Conservation (phyloP, 1,284 basidiomycete species). For the Sanghuangporus baumii region DNA sequence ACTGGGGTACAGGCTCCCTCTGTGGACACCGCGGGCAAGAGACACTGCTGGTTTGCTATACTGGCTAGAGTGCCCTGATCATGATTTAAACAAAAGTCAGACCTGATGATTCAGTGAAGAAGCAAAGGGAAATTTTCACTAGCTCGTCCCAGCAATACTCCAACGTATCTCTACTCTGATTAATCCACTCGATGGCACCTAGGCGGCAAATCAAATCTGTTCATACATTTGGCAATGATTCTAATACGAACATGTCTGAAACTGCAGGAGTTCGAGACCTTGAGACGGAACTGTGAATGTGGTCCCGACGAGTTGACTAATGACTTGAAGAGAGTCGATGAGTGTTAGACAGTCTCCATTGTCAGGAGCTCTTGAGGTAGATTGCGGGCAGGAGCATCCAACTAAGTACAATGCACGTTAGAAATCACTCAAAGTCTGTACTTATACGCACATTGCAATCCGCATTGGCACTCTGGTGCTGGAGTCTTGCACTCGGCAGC, state of each 20-base stretch:
- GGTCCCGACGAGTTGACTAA: slow-evolving; percentile 24
- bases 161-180: slow-evolving; percentile 11
- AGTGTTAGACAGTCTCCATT: slow-evolving; percentile 23
- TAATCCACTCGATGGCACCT: slow-evolving; percentile 26
- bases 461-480: slow-evolving; percentile 19
- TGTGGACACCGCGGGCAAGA: neutral
- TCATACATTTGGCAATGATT: neutral
- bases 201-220: slow-evolving; percentile 14
- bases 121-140: neutral
- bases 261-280: slow-evolving; percentile 24
- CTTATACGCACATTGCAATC: slow-evolving; percentile 20
- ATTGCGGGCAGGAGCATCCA: slow-evolving; percentile 17
- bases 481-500: slow-evolving; percentile 12
- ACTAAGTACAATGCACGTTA: neutral
- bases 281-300: slow-evolving; percentile 23
- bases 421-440: neutral
- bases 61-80: neutral
- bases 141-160: slow-evolving; percentile 27
- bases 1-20: neutral
- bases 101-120: neutral
- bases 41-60: neutral
- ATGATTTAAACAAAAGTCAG: no score
- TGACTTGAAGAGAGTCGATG: slow-evolving; percentile 13
- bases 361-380: slow-evolving; percentile 21
- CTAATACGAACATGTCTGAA: slow-evolving; percentile 10